Evolutionary conservation across 352 stramenopile species (phyloP), one percentile per base, ranked within the genome.

Genomic region (Pythium aquatile): DNA sequence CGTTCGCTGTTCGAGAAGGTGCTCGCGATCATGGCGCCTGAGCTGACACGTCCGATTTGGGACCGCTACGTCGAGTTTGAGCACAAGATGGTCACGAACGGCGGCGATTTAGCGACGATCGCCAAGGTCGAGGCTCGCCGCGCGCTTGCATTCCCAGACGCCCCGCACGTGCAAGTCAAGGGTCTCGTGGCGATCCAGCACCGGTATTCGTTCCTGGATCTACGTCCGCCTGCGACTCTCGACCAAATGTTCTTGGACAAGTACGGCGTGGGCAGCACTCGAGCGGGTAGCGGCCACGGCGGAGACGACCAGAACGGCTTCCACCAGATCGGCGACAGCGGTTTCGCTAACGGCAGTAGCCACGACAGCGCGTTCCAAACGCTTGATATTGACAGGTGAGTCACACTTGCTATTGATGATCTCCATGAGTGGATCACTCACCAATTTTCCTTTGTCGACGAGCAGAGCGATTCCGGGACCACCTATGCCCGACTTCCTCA

Each of bases 1-100:
- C 85, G 87, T 17, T 93, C 86, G 29, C 65, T 94, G 58, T 96
- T 96, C 60, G 87, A 96, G 51, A 94, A 96, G 62, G 85, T 94
- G 46, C 72, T 96, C 28, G 88, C 85, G 0, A 83, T 96, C 11
- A 94, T 96, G 84, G 77, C 85, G 2, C 73, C 85, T 2, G 85
- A 94, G 20, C 75, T 87, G 33, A 90, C 85, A 20, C 85, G 86
- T 46, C 84, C 84, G 30, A 91, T 96, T 35, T 96, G 87, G 87
- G 81, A 94, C 48, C 83, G 84, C 33, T 96, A 94, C 49, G 84
- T 96, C 32, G 73, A 87, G 26, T 96, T 94, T 54, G 87, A 96
- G 70, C 85, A 92, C 69, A 92, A 79, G 28, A 93, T 94, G 83
- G 87, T 90, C 20, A 72, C 84, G 54, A 94, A 88, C 39, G 87